Evolutionary conservation across 352 stramenopile genomes (phyloP).

Genomic region (Pythium utonaiense): DNA sequence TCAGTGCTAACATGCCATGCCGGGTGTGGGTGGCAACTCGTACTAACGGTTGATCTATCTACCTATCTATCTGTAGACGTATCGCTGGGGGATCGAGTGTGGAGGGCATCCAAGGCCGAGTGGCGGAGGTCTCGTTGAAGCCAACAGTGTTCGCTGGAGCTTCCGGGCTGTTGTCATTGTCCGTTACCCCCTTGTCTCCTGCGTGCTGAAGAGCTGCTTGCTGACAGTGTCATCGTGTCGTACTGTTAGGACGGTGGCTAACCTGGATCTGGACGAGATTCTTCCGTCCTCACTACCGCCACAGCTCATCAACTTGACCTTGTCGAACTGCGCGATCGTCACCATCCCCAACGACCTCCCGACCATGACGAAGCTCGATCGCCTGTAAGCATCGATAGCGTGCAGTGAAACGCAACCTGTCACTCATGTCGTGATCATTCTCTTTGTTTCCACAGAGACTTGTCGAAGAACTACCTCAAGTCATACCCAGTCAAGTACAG

Average conservation of each 20-base stretch:
- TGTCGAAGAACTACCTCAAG: slow-evolving; percentile 51
- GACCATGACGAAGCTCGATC: slow-evolving; percentile 42
- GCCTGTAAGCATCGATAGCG: slow-evolving; percentile 39
- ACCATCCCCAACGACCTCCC: slow-evolving; percentile 49
- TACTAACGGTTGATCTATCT: neutral
- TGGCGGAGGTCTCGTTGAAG: slow-evolving; percentile 36
- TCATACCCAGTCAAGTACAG: slow-evolving; percentile 52
- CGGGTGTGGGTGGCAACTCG: too few relatives aligned
- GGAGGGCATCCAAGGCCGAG: slow-evolving; percentile 37
- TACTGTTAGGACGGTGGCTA: slow-evolving; percentile 39
- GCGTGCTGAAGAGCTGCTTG: too few relatives aligned
- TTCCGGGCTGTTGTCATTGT: slow-evolving; percentile 37
- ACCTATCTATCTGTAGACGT: slow-evolving; percentile 24
- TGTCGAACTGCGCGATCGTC: slow-evolving; percentile 55
- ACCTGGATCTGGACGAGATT: slow-evolving; percentile 42
- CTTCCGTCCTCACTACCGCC: slow-evolving; percentile 47
- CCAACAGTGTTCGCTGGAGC: slow-evolving; percentile 31
- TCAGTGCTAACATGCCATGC: slow-evolving; percentile 6
- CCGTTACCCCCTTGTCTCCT: neutral
- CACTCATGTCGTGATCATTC: too few relatives aligned
- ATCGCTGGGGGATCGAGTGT: slow-evolving; percentile 48
- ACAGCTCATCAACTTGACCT: slow-evolving; percentile 43
- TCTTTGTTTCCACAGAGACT: slow-evolving; percentile 37
- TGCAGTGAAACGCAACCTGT: too few relatives aligned
- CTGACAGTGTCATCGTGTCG: neutral